These are phyloP conservation scores for Leccinum angustisporum DNA, from an alignment of 1,284 basidiomycete species.

Conservation along the genomic window DNA sequence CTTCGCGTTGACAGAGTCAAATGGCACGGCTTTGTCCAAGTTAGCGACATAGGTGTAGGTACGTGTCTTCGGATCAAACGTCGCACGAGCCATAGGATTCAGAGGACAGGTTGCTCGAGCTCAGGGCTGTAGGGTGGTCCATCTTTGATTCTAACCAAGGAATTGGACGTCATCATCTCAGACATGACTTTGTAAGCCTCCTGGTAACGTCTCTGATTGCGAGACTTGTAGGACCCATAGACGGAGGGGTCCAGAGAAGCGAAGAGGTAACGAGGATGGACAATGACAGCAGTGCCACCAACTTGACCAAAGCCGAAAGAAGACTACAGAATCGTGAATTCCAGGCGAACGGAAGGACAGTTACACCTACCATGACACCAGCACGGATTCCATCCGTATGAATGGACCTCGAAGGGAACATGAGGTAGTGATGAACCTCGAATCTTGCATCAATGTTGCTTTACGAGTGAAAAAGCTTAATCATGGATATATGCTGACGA, in stretches of 20 bases:
- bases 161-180: constrained; percentile 91
- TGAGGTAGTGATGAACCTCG: constrained; percentile 85
- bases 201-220: constrained; percentile 69
- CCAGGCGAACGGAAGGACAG: background rate
- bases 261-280: constrained; percentile 92
- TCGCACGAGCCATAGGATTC: constrained; percentile 89
- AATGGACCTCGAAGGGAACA: constrained; percentile 97
- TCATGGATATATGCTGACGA: constrained; percentile 21
- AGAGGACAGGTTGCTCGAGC: constrained; percentile 86
- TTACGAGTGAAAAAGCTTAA: constrained; percentile 9
- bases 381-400: constrained; percentile 90
- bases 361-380: constrained; percentile 72
- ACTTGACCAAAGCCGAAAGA: constrained; percentile 99
- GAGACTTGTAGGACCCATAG: constrained; percentile 75
- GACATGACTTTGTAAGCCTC: constrained; percentile 92
- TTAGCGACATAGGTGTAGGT: constrained; percentile 79
- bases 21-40: constrained; percentile 51
- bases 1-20: constrained; percentile 69
- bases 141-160: constrained; percentile 95
- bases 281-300: constrained; percentile 85
- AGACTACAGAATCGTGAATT: constrained; percentile 50
- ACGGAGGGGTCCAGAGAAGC: constrained; percentile 74
- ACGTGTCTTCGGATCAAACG: constrained; percentile 80
- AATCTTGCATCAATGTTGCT: constrained; percentile 94
- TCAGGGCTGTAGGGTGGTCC: constrained; percentile 88